Evolutionary conservation across 2,329 filamentous ascomycete genomes (phyloP), one percentile per base, ranked within the genome.

Genomic region (Sporothrix euskadiensis): DNA sequence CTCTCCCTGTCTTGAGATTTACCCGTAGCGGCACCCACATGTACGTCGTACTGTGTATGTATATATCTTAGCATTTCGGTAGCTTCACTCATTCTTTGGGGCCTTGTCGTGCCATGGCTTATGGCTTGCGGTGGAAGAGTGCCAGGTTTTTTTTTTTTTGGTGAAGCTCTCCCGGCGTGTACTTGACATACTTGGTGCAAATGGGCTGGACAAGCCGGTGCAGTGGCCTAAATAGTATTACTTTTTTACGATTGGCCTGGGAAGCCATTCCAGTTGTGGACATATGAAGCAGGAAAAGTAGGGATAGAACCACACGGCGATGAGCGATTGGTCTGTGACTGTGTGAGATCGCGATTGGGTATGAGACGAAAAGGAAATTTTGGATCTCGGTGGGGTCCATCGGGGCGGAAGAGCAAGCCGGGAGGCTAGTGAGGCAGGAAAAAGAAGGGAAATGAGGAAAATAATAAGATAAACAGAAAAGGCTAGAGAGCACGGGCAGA

Each of bases 1-100:
- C 52, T 61, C 57, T 61, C 56, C 57, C 57, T 61, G 57, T 61
- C 57, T 61, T 39, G 39, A n/a, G 32, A 61, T 61, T 39, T 5
- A 5, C 57, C 30, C 32, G 57, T 61, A 61, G 57, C 57, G 57
- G 57, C 57, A 39, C 22, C 32, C 19, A 35, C 35, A 5, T 35
- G 26, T 35, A 35, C 26, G 26, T 26, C 2, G 26, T 26, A 26
- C 26, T 26, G 26, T 26, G 26, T 26, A 26, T 26, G 26, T 26
- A 26, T 26, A 26, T 2, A 26, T 26, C 26, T 26, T 26, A 61
- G 14, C 22, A 16, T 26, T 10, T 56, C n/a, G 6, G 56, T 61
- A 39, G 22, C 32, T 39, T 39, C 52, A 10, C n/a, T 26, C n/a
- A 8, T 26, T 56, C 22, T 22, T n/a, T 26, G n/a, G n/a, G 9